Percentiles rank a stretch among this genome's conserved stretches.
phyloP scores from a whole-genome alignment of 2,329 filamentous ascomycete species.

The Fusarium dlaminii region DNA sequence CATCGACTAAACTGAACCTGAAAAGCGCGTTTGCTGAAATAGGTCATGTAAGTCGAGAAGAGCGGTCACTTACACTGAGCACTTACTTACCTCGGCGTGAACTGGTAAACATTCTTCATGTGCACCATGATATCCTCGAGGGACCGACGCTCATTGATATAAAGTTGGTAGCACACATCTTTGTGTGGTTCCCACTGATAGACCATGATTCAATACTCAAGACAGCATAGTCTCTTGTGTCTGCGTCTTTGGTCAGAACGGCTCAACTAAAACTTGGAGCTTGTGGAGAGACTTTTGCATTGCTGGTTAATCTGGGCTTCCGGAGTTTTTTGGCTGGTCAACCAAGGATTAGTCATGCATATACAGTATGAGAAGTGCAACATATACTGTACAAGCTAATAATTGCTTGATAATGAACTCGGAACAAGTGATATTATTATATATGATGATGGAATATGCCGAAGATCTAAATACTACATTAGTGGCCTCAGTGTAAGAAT shows the following conservation, averaged over 20 bases:
- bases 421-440: background rate
- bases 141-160: slow-evolving; percentile 78
- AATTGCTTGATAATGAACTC: background rate
- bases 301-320: slow-evolving; percentile 41
- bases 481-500: background rate
- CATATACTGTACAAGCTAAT: background rate
- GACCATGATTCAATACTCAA: slow-evolving; percentile 50
- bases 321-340: slow-evolving; percentile 22
- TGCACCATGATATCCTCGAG: slow-evolving; percentile 79
- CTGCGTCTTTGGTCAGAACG: slow-evolving; percentile 42
- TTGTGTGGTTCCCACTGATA: slow-evolving; percentile 59
- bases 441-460: background rate
- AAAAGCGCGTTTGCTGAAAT: slow-evolving; percentile 75
- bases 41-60: slow-evolving; percentile 11
- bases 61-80: slow-evolving; percentile 1
- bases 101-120: slow-evolving; percentile 71
- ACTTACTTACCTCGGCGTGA: slow-evolving; percentile 65
- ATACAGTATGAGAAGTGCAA: background rate
- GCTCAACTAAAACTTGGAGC: slow-evolving; percentile 26
- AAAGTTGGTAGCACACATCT: slow-evolving; percentile 66
- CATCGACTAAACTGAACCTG: slow-evolving; percentile 81
- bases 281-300: slow-evolving; percentile 41
- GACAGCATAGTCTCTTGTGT: slow-evolving; percentile 15
- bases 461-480: fast-evolving
- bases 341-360: slow-evolving; percentile 13